Evolutionary conservation across 2,329 filamentous ascomycete species (phyloP).

Genomic region (Endoconidiophora polonica): DNA sequence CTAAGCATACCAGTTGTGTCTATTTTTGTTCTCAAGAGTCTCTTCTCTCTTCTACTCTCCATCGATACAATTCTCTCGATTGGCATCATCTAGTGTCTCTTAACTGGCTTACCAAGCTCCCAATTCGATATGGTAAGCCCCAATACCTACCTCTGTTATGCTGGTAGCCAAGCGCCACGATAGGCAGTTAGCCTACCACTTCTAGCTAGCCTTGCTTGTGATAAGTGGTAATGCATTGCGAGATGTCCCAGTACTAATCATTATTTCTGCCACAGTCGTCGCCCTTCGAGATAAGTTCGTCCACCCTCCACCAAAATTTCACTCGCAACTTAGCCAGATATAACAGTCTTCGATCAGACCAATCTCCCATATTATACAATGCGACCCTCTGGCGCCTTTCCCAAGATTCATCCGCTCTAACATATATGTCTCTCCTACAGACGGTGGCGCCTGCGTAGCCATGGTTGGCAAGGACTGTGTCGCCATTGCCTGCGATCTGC

Average conservation of each 20-base stretch:
- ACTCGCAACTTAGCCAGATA: neutral
- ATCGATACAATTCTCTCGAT: too few species aligned
- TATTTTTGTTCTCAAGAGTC: too few species aligned
- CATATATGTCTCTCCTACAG: slow-evolving; percentile 21
- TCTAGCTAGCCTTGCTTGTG: too few species aligned
- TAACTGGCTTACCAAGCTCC: too few species aligned
- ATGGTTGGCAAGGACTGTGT: slow-evolving; percentile 99
- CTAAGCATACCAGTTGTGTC: neutral
- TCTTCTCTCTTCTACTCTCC: too few species aligned
- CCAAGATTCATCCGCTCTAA: slow-evolving; percentile 1
- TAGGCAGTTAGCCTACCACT: too few species aligned
- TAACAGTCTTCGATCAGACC: neutral
- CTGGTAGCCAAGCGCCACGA: neutral
- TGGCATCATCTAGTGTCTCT: too few species aligned
- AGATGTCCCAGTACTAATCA: slow-evolving; percentile 18
- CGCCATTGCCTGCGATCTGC: slow-evolving; percentile 96
- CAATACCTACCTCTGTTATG: neutral
- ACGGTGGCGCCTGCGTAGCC: slow-evolving; percentile 87
- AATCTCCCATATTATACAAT: slow-evolving; percentile 3
- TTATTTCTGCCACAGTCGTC: slow-evolving; percentile 43
- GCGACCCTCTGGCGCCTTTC: slow-evolving; percentile 2
- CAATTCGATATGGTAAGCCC: too few species aligned
- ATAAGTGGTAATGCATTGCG: too few species aligned
- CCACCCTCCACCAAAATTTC: slow-evolving; percentile 2
- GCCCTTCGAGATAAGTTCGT: slow-evolving; percentile 87